A percentile compares a stretch with the other conserved stretches of the same genome.
phyloP scores from a whole-genome alignment of 2,329 filamentous ascomycete genomes.

The Colletotrichum simmondsii region DNA sequence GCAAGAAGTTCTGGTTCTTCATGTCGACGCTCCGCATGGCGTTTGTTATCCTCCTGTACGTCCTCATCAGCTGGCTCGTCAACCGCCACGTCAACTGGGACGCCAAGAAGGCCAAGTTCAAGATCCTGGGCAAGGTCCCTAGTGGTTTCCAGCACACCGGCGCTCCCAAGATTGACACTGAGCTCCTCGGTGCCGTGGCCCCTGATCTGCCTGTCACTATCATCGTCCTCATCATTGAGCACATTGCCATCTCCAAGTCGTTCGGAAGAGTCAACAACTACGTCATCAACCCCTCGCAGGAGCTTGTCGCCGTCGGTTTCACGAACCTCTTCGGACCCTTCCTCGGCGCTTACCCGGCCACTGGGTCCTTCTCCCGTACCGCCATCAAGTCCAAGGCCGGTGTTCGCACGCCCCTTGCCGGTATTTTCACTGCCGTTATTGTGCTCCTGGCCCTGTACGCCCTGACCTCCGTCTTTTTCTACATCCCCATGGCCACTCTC shows the following conservation, averaged over 20 bases:
- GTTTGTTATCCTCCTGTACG: slow-evolving; percentile 85
- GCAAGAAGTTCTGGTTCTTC: slow-evolving; percentile 81
- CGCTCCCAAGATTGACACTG: slow-evolving; percentile 69
- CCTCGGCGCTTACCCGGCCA: slow-evolving; percentile 65
- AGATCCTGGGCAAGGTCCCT: slow-evolving; percentile 75
- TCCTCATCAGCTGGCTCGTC: slow-evolving; percentile 77
- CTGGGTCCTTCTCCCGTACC: slow-evolving; percentile 69
- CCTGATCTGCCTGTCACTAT: slow-evolving; percentile 77
- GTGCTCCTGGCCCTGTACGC: slow-evolving; percentile 83
- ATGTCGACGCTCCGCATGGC: slow-evolving; percentile 80
- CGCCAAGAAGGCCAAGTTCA: slow-evolving; percentile 65
- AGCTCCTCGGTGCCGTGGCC: slow-evolving; percentile 71
- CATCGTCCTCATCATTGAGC: slow-evolving; percentile 84
- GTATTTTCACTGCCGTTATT: slow-evolving; percentile 80
- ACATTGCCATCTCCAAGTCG: slow-evolving; percentile 86
- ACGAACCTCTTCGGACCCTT: slow-evolving; percentile 82
- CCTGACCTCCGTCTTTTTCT: slow-evolving; percentile 82
- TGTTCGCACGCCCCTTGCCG: slow-evolving; percentile 81
- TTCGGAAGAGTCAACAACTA: slow-evolving; percentile 86
- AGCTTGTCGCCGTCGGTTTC: slow-evolving; percentile 81
- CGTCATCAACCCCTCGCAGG: slow-evolving; percentile 81
- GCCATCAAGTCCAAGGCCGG: slow-evolving; percentile 88
- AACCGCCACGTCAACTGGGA: slow-evolving; percentile 67
- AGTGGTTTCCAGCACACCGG: slow-evolving; percentile 78
- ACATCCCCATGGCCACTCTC: slow-evolving; percentile 78